Conservation (phyloP, 2,329 filamentous ascomycete species). For the Bipolaris oryzae region DNA sequence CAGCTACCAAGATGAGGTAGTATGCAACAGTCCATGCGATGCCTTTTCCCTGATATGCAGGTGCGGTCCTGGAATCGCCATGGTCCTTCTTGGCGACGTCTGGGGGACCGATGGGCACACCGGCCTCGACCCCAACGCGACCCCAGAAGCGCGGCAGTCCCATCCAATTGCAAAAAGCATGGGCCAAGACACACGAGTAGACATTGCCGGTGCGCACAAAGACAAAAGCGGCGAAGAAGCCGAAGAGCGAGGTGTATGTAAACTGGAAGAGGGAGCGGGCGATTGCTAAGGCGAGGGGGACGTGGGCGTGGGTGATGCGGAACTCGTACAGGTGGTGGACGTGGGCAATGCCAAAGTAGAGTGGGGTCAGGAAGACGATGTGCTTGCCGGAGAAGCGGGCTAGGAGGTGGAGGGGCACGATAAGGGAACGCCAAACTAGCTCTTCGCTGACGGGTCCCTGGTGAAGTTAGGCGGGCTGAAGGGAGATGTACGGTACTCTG, state of each 20-base stretch:
- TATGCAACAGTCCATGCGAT: slow-evolving; percentile 76
- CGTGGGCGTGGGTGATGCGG: slow-evolving; percentile 75
- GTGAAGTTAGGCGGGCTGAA: slow-evolving; percentile 15
- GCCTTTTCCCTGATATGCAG: slow-evolving; percentile 35
- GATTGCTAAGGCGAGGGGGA: slow-evolving; percentile 67
- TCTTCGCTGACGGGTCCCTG: slow-evolving; percentile 87
- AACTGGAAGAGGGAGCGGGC: slow-evolving; percentile 82
- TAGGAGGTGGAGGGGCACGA: slow-evolving; percentile 80
- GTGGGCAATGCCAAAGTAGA: slow-evolving; percentile 93
- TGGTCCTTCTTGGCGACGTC: slow-evolving; percentile 37
- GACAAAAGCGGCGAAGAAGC: slow-evolving; percentile 88
- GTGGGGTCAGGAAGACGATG: slow-evolving; percentile 80
- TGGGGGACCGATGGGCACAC: slow-evolving; percentile 48
- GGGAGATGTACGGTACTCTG: not conserved
- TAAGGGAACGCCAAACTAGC: slow-evolving; percentile 86
- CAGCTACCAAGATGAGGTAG: slow-evolving; percentile 75
- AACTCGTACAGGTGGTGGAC: slow-evolving; percentile 97
- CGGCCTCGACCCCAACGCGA: slow-evolving; percentile 63
- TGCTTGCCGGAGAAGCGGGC: slow-evolving; percentile 58
- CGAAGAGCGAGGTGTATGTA: slow-evolving; percentile 88
- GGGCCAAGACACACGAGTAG: slow-evolving; percentile 74
- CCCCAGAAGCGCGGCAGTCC: slow-evolving; percentile 89
- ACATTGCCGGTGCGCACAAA: slow-evolving; percentile 86
- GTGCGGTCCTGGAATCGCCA: slow-evolving; percentile 50
- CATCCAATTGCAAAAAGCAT: slow-evolving; percentile 91